Percentiles rank a stretch among this genome's conserved stretches.
These are phyloP conservation scores for Pichia norvegensis DNA, from an alignment of 1,139 yeast species.

Conservation along the genomic window DNA sequence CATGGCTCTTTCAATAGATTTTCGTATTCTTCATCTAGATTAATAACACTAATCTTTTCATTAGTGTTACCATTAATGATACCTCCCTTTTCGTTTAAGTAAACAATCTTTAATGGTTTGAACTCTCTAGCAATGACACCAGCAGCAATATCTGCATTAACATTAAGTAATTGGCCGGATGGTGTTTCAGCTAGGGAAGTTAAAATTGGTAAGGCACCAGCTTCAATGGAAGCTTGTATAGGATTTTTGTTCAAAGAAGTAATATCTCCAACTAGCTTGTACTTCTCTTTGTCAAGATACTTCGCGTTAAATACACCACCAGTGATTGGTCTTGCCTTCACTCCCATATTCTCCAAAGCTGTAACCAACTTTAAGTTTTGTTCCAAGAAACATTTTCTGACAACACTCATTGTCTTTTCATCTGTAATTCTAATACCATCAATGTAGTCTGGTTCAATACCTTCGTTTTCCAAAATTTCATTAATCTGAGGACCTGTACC, in stretches of 20 bases:
- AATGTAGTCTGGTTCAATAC: slow-evolving; percentile 90
- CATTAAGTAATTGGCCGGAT: slow-evolving; percentile 92
- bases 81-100: slow-evolving; percentile 96
- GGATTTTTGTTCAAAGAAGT: slow-evolving; percentile 82
- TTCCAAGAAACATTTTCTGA: slow-evolving; percentile 87
- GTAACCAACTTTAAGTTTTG: slow-evolving; percentile 92
- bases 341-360: slow-evolving; percentile 93
- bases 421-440: slow-evolving; percentile 97
- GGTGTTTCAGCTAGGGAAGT: slow-evolving; percentile 95
- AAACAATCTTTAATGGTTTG: slow-evolving; percentile 93
- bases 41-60: slow-evolving; percentile 82
- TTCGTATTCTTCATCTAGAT: slow-evolving; percentile 93
- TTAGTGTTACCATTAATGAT: slow-evolving; percentile 87
- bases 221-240: slow-evolving; percentile 88
- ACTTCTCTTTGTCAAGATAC: slow-evolving; percentile 82
- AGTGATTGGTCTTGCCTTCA: slow-evolving; percentile 96
- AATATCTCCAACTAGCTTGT: slow-evolving; percentile 88
- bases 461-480: slow-evolving; percentile 84
- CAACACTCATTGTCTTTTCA: slow-evolving; percentile 91
- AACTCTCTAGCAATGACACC: slow-evolving; percentile 95
- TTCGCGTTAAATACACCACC: slow-evolving; percentile 96
- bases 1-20: slow-evolving; percentile 85
- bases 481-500: slow-evolving; percentile 99
- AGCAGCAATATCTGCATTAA: slow-evolving; percentile 98
- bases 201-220: slow-evolving; percentile 93